Base-by-base conservation (phyloP, 2,329 filamentous ascomycete genomes). In the Exophiala sp. region DNA sequence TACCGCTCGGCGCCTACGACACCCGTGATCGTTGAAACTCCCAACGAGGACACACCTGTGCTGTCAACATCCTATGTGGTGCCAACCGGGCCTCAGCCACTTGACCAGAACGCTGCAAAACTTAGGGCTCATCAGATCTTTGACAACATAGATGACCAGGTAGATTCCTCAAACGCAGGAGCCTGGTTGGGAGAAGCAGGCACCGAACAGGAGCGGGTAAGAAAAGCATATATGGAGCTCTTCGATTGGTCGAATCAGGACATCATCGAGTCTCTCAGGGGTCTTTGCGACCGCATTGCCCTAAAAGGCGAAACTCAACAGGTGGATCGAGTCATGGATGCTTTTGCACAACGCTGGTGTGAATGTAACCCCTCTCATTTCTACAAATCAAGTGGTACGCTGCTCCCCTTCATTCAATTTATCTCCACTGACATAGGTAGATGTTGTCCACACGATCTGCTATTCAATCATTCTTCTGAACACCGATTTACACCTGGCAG, bases 391-490 rank as follows among this genome's bases (percentile, higher is more conserved):
- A 83, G 79, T 62, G 89, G 89, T 91, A 78, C 73, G 84, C 12
- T 71, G 35, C 12, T 52, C 38, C 8, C 5, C 51, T 16, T 51
- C 3, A n/a, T 42, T 5, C 12, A 18, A 18, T 18, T 16, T 38
- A 11, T 12, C 42, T 14, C 42, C 34, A 29, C 47, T 50, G 44
- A 47, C n/a, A 21, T 39, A 45, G 32, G 7, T 65, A 88, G 92
- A 97, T 74, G 88, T 97, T 44, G 91, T 99, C 14, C 92, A 99
- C 69, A 96, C 91, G 20, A 95, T 97, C 60, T 95, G 90, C 72
- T 99, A 97, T 71, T 96, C 94, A 1, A 84, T 99, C 60, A 86
- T 99, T 66, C 79, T 99, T 9, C 80, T 99, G 59, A 99, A 99
- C 66, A 99, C 94, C 33, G 94, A 99, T 74, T 77, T 99, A 52